Base-by-base conservation (phyloP, 2,329 filamentous ascomycete species). In the Verticillium alfalfae region DNA sequence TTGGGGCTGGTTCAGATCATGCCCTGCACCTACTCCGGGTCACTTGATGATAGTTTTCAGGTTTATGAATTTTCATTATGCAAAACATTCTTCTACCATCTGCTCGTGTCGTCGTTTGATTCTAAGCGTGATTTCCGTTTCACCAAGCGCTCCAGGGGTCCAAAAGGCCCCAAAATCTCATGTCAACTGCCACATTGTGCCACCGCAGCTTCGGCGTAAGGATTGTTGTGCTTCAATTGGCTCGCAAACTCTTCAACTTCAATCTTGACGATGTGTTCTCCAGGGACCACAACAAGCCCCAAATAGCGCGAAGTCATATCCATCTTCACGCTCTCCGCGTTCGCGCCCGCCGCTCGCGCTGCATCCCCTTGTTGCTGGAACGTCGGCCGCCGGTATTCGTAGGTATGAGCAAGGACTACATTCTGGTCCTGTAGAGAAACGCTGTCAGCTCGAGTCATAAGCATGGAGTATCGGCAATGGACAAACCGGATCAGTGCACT, bases 401-500 rank as follows among this genome's bases (percentile, higher is more conserved):
- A 90, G 0, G 94, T 91, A 67, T 90, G 84, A 39, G 89, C 84
- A 59, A 99, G 86, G 59, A 99, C 92, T 66, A 98, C 84, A 70
- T 99, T 97, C 69, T 85, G 86, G 65, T 97, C 91, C 93, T 96
- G 67, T 34, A 5, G 13, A 13, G 34, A 7, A 34, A 31, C n/a
- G 38, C 3, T n/a, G 12, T 58, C 36, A 58, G 57, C 16, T 26
- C 13, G 13, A 37, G 56, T 45, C 5, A 57, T 57, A 13, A 62
- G 54, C 31, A 57, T 59, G 37, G 57, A 16, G 12, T 56, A 36
- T 34, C 31, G 34, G 62, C 56, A 59, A 54, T 52, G 16, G 39
- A 81, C 84, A 58, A 78, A 96, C 93, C 63, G 90, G 87, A 79
- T 99, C 95, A 36, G 93, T 97, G 79, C 95, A 99, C 76, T 96